Percentiles rank a stretch among this genome's conserved stretches.
These are phyloP conservation scores for Cladosporium colombiae DNA, from an alignment of 2,329 filamentous ascomycete species.

Conservation along the genomic window DNA sequence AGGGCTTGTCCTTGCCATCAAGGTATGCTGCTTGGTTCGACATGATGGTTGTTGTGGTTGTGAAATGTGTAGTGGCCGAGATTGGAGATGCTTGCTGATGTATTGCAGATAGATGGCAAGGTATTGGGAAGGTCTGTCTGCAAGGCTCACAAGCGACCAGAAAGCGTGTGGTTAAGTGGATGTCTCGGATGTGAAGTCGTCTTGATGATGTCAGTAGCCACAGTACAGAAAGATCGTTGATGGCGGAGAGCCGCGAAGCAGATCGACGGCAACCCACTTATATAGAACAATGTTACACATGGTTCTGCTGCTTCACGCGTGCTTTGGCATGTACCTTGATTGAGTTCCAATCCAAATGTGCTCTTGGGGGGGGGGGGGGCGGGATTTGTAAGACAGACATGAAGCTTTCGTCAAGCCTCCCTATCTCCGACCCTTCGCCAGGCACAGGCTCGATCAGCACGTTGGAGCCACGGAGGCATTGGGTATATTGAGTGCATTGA, in stretches of 20 bases:
- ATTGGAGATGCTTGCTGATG: not conserved
- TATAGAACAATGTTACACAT: not conserved
- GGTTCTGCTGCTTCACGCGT: not conserved
- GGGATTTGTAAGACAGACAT: not conserved
- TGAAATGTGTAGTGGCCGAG: not conserved
- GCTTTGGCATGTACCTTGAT: not conserved
- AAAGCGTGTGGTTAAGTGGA: not conserved
- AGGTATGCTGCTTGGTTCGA: constrained; percentile 36
- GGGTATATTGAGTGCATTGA: not conserved
- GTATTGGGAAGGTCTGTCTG: too few species aligned
- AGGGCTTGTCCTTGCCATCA: constrained; percentile 29
- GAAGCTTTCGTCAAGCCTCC: not conserved
- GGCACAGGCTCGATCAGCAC: not conserved
- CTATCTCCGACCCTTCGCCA: not conserved
- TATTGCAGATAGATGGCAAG: not conserved
- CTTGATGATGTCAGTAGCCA: constrained; percentile 10
- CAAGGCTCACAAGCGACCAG: not conserved
- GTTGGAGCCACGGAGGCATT: not conserved
- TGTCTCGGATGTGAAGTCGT: not conserved
- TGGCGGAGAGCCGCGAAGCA: not conserved
- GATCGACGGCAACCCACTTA: not conserved
- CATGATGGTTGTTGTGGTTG: not conserved
- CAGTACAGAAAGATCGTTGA: not conserved
- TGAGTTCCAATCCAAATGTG: not conserved
- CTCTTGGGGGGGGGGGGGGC: not conserved